Percentiles rank a stretch among this genome's conserved stretches.
Conservation (phyloP, 768 basidiomycete genomes). For the Lactarius vividus region DNA sequence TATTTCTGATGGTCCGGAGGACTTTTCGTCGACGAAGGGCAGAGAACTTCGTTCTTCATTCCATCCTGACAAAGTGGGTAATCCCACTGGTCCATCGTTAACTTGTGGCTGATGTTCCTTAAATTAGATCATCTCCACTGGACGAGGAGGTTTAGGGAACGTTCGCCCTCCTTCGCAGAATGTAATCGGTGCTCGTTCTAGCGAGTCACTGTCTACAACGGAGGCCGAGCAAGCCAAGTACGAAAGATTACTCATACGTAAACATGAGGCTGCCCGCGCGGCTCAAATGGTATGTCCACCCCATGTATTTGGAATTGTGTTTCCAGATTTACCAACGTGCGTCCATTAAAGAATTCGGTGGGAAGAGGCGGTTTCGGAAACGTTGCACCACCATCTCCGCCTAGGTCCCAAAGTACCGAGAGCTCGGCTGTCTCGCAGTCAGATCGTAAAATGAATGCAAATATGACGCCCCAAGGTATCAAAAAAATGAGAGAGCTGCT, state of each 20-base stretch:
- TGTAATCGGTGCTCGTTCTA: too few species aligned
- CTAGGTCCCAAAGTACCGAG: neutral
- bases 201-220: neutral
- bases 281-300: neutral
- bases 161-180: neutral
- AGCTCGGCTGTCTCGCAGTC: neutral
- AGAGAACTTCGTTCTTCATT: neutral
- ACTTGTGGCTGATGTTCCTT: neutral
- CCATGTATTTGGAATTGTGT: neutral
- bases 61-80: neutral
- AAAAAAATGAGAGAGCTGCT: neutral
- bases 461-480: neutral
- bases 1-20: neutral
- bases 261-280: neutral
- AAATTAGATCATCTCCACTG: conserved; percentile 1
- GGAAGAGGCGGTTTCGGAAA: conserved; percentile 19
- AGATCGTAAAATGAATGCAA: neutral
- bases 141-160: conserved; percentile 24
- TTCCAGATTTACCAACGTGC: neutral
- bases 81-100: neutral
- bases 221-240: neutral
- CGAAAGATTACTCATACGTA: neutral
- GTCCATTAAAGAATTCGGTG: conserved; percentile 3
- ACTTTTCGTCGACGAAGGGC: neutral
- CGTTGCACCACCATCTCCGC: neutral